Evolutionary conservation across 768 basidiomycete species (phyloP).

Genomic region (Ramaria rubella): DNA sequence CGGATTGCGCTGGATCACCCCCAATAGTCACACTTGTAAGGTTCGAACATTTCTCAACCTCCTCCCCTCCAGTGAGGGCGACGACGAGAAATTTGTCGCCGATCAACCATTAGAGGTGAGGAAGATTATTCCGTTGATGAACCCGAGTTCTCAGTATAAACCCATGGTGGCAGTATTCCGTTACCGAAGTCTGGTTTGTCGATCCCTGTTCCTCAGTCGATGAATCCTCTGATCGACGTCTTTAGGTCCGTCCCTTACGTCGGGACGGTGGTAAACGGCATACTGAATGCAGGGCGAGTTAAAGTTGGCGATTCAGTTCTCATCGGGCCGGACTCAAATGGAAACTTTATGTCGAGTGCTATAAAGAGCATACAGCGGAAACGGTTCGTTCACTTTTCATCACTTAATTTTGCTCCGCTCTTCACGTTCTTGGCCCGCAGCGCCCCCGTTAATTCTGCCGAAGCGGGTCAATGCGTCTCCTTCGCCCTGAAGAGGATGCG

Average conservation of each 20-base stretch:
- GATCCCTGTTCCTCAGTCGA: constrained; percentile 5
- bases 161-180: constrained; percentile 50
- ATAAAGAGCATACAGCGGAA: constrained; percentile 95
- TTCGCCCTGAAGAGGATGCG: constrained; percentile 87
- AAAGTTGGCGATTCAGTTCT: constrained; percentile 77
- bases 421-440: constrained; percentile 30
- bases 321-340: constrained; percentile 89
- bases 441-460: constrained; percentile 74
- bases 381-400: constrained; percentile 31
- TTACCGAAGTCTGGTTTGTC: constrained; percentile 50
- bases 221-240: not conserved
- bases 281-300: constrained; percentile 67
- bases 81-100: constrained; percentile 70
- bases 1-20: not conserved
- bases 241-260: constrained; percentile 80
- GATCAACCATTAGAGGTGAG: constrained; percentile 75
- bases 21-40: constrained; percentile 28
- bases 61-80: constrained; percentile 80
- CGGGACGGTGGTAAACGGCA: constrained; percentile 79
- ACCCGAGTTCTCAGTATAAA: constrained; percentile 2
- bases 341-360: constrained; percentile 72
- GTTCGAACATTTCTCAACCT: constrained; percentile 88
- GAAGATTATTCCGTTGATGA: not conserved
- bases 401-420: not conserved
- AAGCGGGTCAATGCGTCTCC: constrained; percentile 94